Base-by-base conservation (phyloP, 495 filamentous ascomycete genomes). In the Daldinia caldariorum region DNA sequence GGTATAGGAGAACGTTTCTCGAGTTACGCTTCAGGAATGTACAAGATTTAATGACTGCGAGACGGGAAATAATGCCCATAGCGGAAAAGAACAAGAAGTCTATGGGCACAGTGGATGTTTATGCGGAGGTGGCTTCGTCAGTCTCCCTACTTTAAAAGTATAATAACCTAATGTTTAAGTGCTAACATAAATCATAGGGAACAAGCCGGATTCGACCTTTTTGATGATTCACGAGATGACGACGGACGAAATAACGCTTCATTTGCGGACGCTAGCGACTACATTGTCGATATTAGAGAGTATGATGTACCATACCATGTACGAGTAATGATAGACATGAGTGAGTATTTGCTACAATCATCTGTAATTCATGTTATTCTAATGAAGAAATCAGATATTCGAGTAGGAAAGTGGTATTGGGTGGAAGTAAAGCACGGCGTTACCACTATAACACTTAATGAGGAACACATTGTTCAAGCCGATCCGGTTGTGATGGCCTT, bases 301-400 rank as follows among this genome's bases (percentile, higher is more conserved):
- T 99, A 94, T 78, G 95, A 99, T 82, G 95, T 99, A 74, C 95
- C 94, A 72, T 99, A 99, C 82, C 95, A 99, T 86, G 94, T 99
- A 74, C 89, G 95, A 85, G 94, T 98, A 80, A 91, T 94, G 76
- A 98, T 99, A 82, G 95, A 99, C 79, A 88, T 93, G 85, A 88
- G 92, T 93, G 78, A 53, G 87, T 77, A 7, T 29, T 22, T 53
- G 13, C 12, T 22, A 32, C 20, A 43, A 31, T 9, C 14, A 34
- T 32, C 4, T 18, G 13, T 50, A 13, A 10, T 10, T 16, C 37
- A 29, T 6, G 13, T 39, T 7, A 26, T 12, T 37, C 76, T 82
- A 66, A 82, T 68, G 75, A 31, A 29, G 3, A 3, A 41, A 14
- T 34, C 62, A 93, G 94, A 97, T 80, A 94, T 99, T 77, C 92